phyloP scores from a whole-genome alignment of 768 basidiomycete genomes.

The Suillus lakei region DNA sequence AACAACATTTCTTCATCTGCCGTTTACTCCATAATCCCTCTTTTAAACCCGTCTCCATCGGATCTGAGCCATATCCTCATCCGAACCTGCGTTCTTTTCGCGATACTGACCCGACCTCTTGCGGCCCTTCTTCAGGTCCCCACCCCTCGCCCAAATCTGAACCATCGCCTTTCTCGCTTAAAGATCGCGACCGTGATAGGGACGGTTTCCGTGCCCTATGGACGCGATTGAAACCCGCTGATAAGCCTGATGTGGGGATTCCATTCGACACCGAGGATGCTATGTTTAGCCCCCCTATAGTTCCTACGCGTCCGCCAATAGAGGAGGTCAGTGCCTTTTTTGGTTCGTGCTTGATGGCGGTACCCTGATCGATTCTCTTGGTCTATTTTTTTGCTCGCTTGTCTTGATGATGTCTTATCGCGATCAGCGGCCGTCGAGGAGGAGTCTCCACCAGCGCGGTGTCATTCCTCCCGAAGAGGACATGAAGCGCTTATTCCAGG shows the following conservation, averaged over 20 bases:
- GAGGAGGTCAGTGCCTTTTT: background rate
- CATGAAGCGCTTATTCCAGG: conserved; percentile 79
- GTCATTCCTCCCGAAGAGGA: conserved; percentile 84
- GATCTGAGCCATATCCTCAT: background rate
- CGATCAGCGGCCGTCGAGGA: conserved; percentile 1
- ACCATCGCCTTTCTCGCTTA: conserved; percentile 12
- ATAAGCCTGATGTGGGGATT: conserved; percentile 84
- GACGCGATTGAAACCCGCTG: conserved; percentile 77
- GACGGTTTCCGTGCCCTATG: conserved; percentile 75
- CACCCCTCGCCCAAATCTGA: conserved; percentile 8
- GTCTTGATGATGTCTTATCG: background rate
- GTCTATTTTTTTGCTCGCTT: background rate
- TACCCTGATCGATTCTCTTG: background rate
- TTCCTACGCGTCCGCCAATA: conserved; percentile 20
- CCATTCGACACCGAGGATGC: conserved; percentile 81
- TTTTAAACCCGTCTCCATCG: background rate
- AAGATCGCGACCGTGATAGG: conserved; percentile 38
- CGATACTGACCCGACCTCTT: background rate
- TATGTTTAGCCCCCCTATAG: conserved; percentile 74
- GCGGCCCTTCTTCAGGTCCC: background rate
- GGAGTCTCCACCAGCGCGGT: conserved; percentile 25
- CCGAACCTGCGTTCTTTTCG: background rate
- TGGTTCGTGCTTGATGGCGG: background rate
- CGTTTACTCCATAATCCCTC: background rate
- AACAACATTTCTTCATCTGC: background rate